phyloP scores from a whole-genome alignment of 2,329 filamentous ascomycete genomes.

The Clonostachys sp. region DNA sequence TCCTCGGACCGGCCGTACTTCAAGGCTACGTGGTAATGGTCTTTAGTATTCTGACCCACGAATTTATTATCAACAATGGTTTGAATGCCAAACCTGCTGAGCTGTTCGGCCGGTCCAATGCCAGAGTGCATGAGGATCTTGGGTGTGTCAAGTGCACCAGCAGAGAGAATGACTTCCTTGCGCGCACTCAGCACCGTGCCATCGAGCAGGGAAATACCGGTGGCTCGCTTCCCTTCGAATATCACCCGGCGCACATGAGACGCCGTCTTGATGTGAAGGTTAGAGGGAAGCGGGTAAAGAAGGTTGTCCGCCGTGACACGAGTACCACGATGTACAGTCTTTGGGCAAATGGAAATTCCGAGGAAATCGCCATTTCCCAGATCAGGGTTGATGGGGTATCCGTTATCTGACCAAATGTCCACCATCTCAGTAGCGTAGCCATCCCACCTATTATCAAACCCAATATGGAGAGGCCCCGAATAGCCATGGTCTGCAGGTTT shows the following conservation, averaged over 20 bases:
- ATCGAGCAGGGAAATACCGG: constrained; percentile 28
- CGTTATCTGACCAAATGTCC: constrained; percentile 41
- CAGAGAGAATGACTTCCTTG: constrained; percentile 74
- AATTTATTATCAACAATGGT: constrained; percentile 51
- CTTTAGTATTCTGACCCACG: constrained; percentile 56
- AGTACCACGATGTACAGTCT: constrained; percentile 40
- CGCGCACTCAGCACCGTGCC: constrained; percentile 35
- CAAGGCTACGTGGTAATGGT: constrained; percentile 43
- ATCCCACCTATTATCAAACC: constrained; percentile 44
- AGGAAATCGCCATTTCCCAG: constrained; percentile 55
- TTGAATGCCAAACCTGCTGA: constrained; percentile 45
- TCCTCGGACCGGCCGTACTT: constrained; percentile 31
- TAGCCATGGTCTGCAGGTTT: constrained; percentile 40
- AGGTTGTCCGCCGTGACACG: constrained; percentile 48
- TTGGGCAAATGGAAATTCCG: constrained; percentile 46
- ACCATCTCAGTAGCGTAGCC: constrained; percentile 36
- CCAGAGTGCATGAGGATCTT: constrained; percentile 57
- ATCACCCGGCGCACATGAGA: constrained; percentile 83
- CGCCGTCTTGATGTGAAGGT: constrained; percentile 81
- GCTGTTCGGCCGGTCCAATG: constrained; percentile 48
- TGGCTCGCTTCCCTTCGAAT: constrained; percentile 44
- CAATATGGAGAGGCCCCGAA: constrained; percentile 39
- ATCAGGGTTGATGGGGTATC: constrained; percentile 45
- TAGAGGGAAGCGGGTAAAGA: constrained; percentile 37
- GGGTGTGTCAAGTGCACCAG: constrained; percentile 78